phyloP scores from a whole-genome alignment of 2,329 filamentous ascomycete species.

The Xylariaceae sp. region DNA sequence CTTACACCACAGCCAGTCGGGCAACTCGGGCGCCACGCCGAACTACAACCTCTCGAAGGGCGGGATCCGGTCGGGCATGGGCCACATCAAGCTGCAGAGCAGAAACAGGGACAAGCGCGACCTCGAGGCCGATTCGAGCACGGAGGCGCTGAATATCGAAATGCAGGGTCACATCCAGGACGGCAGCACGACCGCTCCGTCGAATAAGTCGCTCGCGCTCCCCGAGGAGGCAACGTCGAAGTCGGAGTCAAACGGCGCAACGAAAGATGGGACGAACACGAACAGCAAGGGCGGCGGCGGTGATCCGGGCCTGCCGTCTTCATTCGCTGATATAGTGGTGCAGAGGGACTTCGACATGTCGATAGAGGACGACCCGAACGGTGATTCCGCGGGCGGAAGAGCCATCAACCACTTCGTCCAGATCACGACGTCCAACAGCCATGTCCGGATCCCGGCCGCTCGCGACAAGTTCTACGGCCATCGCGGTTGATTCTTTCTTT shows the following conservation, averaged over 20 bases:
- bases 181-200: too few species aligned
- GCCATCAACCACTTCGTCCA: constrained; percentile 19
- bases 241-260: too few species aligned
- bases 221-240: too few species aligned
- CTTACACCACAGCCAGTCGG: constrained; percentile 12
- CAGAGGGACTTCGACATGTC: constrained; percentile 25
- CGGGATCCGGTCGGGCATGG: constrained; percentile 17
- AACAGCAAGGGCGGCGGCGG: constrained; percentile 3
- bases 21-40: constrained; percentile 15
- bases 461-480: constrained; percentile 13
- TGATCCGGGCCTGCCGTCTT: constrained; percentile 13
- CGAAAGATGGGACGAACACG: constrained; percentile 15
- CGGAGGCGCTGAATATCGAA: constrained; percentile 20
- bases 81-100: constrained; percentile 21
- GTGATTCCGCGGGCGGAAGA: constrained; percentile 10
- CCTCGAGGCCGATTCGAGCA: constrained; percentile 21
- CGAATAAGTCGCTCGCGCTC: too few species aligned
- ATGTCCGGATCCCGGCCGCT: constrained; percentile 15
- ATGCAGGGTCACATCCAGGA: too few species aligned
- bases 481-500: too few species aligned
- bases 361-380: constrained; percentile 16
- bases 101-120: constrained; percentile 20
- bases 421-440: constrained; percentile 19
- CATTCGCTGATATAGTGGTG: constrained; percentile 23
- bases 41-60: constrained; percentile 23